These are phyloP conservation scores for Leishmania lainsoni DNA, from an alignment of 208 protist genomes.

Conservation along the genomic window DNA sequence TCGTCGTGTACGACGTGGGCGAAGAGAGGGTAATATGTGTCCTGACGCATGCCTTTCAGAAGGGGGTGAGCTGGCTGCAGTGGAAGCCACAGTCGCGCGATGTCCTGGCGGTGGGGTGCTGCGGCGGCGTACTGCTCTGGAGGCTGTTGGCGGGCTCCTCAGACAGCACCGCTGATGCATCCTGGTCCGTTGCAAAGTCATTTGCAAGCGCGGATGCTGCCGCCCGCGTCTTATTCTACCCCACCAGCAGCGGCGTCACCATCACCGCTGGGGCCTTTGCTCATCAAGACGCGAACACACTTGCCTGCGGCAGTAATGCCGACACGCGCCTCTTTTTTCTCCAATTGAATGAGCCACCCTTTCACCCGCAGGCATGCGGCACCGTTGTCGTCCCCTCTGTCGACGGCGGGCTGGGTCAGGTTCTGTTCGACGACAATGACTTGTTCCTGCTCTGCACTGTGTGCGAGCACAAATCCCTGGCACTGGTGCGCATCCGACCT, in stretches of 20 bases:
- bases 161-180: background rate
- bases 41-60: constrained; percentile 81
- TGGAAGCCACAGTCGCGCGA: constrained; percentile 78
- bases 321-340: constrained; percentile 63
- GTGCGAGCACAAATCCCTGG: constrained; percentile 42
- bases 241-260: constrained; percentile 31
- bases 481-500: constrained; percentile 40
- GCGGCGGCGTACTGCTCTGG: constrained; percentile 78
- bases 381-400: constrained; percentile 39
- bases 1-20: constrained; percentile 68
- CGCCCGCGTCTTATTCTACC: constrained; percentile 74
- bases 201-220: constrained; percentile 7
- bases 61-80: constrained; percentile 48
- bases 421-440: constrained; percentile 76
- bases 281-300: constrained; percentile 46
- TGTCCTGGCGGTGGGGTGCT: constrained; percentile 75
- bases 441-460: constrained; percentile 62
- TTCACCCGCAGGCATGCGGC: constrained; percentile 14
- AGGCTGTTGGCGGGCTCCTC: constrained; percentile 27
- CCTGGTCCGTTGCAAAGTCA: background rate
- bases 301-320: constrained; percentile 58
- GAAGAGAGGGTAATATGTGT: constrained; percentile 37
- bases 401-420: constrained; percentile 55
- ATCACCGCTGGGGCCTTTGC: constrained; percentile 64
- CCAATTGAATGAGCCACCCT: constrained; percentile 47